phyloP scores from a whole-genome alignment of 352 stramenopile species.

The Phytophthora sojae region DNA sequence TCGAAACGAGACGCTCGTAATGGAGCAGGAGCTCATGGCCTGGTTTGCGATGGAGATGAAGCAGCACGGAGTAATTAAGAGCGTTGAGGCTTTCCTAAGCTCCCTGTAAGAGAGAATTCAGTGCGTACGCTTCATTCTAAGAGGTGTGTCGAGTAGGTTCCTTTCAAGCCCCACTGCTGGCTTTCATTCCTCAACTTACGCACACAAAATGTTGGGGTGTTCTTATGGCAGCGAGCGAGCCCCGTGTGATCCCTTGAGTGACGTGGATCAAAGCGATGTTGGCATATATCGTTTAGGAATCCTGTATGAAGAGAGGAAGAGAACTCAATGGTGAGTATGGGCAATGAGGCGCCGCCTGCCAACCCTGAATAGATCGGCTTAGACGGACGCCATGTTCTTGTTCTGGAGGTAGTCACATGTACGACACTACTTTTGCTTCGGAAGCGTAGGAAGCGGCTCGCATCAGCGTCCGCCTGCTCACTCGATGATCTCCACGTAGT shows the following conservation, averaged over 20 bases:
- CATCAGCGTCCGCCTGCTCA: slow-evolving; percentile 4
- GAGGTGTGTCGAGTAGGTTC: background rate
- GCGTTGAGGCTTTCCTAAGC: slow-evolving; percentile 42
- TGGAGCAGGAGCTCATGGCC: slow-evolving; percentile 56
- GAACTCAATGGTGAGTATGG: no score
- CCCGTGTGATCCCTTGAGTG: no score
- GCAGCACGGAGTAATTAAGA: slow-evolving; percentile 59
- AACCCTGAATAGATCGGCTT: background rate
- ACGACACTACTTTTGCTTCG: slow-evolving; percentile 27
- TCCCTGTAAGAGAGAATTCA: slow-evolving; percentile 9
- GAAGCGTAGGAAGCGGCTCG: background rate
- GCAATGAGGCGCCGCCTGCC: no score
- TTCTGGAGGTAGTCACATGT: slow-evolving; percentile 25
- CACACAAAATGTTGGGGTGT: no score
- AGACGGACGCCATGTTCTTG: slow-evolving; percentile 11
- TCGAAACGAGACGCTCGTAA: slow-evolving; percentile 38
- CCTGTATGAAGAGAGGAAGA: no score
- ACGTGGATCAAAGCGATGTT: no score
- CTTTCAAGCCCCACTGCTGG: no score
- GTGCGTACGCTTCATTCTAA: background rate
- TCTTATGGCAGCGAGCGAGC: no score
- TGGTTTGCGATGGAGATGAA: slow-evolving; percentile 69
- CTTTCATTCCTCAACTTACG: no score
- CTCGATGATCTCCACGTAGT: slow-evolving; percentile 40
- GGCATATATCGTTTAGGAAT: no score